Base-by-base conservation (phyloP, 1,284 basidiomycete species). In the Bondarzewia mesenterica region DNA sequence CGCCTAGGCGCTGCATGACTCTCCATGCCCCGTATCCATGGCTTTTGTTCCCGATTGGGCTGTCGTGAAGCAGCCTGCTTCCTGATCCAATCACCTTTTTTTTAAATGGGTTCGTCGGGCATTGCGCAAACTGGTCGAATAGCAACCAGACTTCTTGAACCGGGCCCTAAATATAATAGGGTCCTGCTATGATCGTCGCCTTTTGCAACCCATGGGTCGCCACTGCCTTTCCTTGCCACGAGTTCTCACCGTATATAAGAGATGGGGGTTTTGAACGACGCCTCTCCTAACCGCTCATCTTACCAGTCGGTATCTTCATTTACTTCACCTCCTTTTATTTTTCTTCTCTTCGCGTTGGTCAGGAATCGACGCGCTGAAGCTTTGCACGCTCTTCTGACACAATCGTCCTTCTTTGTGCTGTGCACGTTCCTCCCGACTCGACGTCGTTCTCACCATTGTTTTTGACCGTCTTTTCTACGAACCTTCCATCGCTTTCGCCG, bases 281-380 rank as follows among this genome's bases (percentile, higher is more conserved):
- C 36, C 49, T 44, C 29, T 37, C 32, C 44, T n/a, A n/a, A n/a
- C 26, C 32, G 42, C 42, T 43, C 42, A 15, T 25, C 10, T 43
- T 32, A n/a, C 12, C n/a, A 12, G 29, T 32, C 5, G 6, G 29
- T 32, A 10, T 43, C 15, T 40, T 23, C 25, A 43, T 1, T 26
- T 22, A 43, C 42, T 25, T 27, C 21, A 7, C 23, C 29, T 21
- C 29, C 4, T 22, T 45, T 37, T 20, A 32, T 26, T n/a, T 22
- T 35, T 29, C 26, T 26, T 42, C 41, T 42, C 23, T 27, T 23
- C 44, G 15, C 29, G 29, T n/a, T 10, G 44, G 23, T 43, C 42
- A 43, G 42, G 42, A 16, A 43, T 43, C 42, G 42, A 18, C 42
- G 27, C 12, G 38, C 38, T 40, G 38, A 40, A 40, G 21, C n/a